Percentiles rank a stretch among this genome's conserved stretches.
phyloP scores from a whole-genome alignment of 108 stramenopile species.

The Skeletonema tropicum region DNA sequence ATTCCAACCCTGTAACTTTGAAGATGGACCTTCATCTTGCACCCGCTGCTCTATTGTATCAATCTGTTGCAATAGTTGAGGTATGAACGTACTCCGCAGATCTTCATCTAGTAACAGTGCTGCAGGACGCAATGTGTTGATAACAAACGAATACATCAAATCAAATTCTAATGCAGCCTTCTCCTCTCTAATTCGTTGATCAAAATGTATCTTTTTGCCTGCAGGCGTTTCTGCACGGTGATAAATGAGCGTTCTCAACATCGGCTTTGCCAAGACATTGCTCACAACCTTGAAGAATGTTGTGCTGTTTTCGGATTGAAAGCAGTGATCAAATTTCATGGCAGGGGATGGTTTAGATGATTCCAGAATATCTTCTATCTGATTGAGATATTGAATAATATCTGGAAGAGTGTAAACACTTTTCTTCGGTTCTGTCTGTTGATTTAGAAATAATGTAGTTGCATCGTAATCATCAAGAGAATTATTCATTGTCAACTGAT shows the following conservation, averaged over 20 bases:
- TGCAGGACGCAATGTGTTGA: constrained; percentile 22
- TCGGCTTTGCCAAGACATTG: constrained; percentile 27
- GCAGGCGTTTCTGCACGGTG: constrained; percentile 1
- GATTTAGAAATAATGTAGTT: not conserved
- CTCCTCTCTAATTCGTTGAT: constrained; percentile 35
- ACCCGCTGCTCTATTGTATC: constrained; percentile 1
- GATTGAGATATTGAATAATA: constrained; percentile 4
- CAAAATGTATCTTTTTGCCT: constrained; percentile 19
- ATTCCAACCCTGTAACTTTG: not conserved
- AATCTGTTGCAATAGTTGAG: constrained; percentile 19
- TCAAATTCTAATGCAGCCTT: constrained; percentile 25
- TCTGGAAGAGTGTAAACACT: constrained; percentile 8
- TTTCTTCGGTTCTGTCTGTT: not conserved
- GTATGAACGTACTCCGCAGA: constrained; percentile 6
- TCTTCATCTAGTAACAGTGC: constrained; percentile 20
- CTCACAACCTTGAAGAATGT: constrained; percentile 38
- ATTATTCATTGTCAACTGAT: not conserved
- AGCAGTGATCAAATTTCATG: constrained; percentile 11
- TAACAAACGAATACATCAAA: constrained; percentile 21
- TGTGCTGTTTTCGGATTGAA: not conserved
- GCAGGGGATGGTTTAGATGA: constrained; percentile 7
- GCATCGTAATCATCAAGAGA: not conserved
- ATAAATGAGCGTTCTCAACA: constrained; percentile 36
- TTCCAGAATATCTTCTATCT: not conserved
- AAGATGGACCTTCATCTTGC: not conserved